Percentiles rank a stretch among this genome's conserved stretches.
Conservation (phyloP, 345 rosid species). For the Populus tremula region DNA sequence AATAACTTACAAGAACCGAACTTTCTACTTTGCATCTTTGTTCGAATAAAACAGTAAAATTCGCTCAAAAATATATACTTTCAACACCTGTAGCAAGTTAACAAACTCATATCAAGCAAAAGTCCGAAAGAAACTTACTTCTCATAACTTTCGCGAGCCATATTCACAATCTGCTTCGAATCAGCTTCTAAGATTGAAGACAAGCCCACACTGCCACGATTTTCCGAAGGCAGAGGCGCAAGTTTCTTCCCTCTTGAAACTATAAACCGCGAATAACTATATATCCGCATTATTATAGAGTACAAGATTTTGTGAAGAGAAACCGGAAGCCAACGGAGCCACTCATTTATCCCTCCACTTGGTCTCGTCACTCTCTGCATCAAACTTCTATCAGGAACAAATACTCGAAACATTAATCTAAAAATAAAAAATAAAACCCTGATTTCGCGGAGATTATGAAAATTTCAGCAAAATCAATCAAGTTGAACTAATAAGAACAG, state of each 20-base stretch:
- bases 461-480: background rate
- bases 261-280: conserved; percentile 46
- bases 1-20: background rate
- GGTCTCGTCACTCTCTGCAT: conserved; percentile 89
- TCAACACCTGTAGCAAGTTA: background rate
- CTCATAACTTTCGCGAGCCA: conserved; percentile 74
- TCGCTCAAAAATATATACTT: background rate
- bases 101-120: background rate
- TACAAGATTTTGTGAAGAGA: conserved; percentile 69
- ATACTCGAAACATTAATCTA: background rate
- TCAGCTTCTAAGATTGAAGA: conserved; percentile 76
- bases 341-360: conserved; percentile 85
- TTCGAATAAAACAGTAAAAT: background rate
- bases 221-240: conserved; percentile 36
- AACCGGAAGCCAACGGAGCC: conserved; percentile 94
- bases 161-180: conserved; percentile 64
- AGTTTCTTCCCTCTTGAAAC: conserved; percentile 36
- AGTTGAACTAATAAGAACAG: background rate
- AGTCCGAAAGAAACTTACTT: conserved; percentile 43
- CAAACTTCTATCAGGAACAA: background rate
- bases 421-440: background rate
- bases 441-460: no score
- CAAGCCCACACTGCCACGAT: conserved; percentile 67
- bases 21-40: background rate
- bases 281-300: conserved; percentile 50